phyloP scores from a whole-genome alignment of 768 basidiomycete genomes.

The Bullera alba region DNA sequence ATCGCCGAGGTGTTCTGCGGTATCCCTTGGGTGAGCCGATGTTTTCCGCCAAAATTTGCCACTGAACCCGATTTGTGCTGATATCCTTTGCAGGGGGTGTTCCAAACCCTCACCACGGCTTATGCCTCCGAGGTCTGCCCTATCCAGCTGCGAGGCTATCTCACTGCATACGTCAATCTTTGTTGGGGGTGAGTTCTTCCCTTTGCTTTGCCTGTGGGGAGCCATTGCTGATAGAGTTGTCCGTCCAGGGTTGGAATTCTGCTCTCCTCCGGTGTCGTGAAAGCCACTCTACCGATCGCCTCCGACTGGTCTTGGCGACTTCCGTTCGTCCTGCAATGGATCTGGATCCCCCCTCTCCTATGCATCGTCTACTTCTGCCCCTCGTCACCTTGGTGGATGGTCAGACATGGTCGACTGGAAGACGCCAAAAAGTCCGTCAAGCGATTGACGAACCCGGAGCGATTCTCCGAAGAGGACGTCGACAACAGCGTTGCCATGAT shows the following conservation, averaged over 20 bases:
- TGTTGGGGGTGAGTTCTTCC: conserved; percentile 37
- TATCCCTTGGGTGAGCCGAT: conserved; percentile 45
- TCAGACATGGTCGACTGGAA: conserved; percentile 29
- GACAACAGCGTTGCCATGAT: conserved; percentile 42
- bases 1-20: conserved; percentile 4
- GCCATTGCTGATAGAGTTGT: no score
- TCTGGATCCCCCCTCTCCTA: conserved; percentile 25
- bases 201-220: no score
- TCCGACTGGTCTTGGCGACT: conserved; percentile 22
- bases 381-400: conserved; percentile 35
- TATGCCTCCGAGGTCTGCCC: conserved; percentile 38
- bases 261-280: conserved; percentile 31
- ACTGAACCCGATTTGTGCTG: background rate
- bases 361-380: conserved; percentile 24
- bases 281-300: conserved; percentile 16
- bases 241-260: conserved; percentile 28
- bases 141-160: conserved; percentile 29
- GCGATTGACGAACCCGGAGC: conserved; percentile 12
- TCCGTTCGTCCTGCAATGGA: conserved; percentile 34
- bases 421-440: conserved; percentile 16
- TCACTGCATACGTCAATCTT: conserved; percentile 37
- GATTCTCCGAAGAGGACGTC: conserved; percentile 21
- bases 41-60: conserved; percentile 8
- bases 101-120: conserved; percentile 19
- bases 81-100: conserved; percentile 42